These are phyloP conservation scores for Boletus vinaceobasis DNA, from an alignment of 768 basidiomycete genomes.

Conservation along the genomic window DNA sequence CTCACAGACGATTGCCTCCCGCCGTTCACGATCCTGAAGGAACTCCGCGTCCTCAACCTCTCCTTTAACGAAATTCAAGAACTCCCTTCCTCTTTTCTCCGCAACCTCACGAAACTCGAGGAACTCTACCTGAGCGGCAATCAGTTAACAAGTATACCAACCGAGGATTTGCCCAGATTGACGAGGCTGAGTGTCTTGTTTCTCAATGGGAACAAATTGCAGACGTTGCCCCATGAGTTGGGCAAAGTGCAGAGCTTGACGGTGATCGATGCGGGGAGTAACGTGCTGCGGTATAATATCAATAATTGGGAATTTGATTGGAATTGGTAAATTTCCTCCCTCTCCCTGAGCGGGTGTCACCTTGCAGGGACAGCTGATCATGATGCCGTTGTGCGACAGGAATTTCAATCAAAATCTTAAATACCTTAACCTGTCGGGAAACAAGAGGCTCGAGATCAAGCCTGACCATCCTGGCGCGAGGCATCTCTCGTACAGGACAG, in stretches of 20 bases:
- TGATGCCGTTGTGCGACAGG: constrained; percentile 44
- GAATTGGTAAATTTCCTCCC: constrained; percentile 78
- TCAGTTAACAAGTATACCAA: constrained; percentile 83
- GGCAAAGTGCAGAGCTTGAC: constrained; percentile 75
- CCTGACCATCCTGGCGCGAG: constrained; percentile 47
- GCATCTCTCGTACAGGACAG: constrained; percentile 22
- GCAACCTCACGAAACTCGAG: constrained; percentile 65
- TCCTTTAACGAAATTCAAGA: constrained; percentile 95
- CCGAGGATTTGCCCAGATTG: constrained; percentile 79
- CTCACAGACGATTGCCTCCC: constrained; percentile 78
- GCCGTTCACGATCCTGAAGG: constrained; percentile 69
- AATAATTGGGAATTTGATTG: constrained; percentile 99
- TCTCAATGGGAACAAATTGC: constrained; percentile 90
- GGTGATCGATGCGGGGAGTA: constrained; percentile 90
- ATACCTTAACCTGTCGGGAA: constrained; percentile 96
- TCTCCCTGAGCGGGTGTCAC: background rate
- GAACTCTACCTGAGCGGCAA: constrained; percentile 96
- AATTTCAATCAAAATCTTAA: constrained; percentile 92
- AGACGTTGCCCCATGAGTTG: constrained; percentile 88
- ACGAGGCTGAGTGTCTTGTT: constrained; percentile 70
- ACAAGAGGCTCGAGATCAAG: constrained; percentile 95
- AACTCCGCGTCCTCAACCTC: constrained; percentile 81
- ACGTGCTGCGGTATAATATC: constrained; percentile 93
- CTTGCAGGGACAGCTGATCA: background rate
- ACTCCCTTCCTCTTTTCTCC: constrained; percentile 74